Base-by-base conservation (phyloP, 306 rosid species). In the Datisca glomerata region DNA sequence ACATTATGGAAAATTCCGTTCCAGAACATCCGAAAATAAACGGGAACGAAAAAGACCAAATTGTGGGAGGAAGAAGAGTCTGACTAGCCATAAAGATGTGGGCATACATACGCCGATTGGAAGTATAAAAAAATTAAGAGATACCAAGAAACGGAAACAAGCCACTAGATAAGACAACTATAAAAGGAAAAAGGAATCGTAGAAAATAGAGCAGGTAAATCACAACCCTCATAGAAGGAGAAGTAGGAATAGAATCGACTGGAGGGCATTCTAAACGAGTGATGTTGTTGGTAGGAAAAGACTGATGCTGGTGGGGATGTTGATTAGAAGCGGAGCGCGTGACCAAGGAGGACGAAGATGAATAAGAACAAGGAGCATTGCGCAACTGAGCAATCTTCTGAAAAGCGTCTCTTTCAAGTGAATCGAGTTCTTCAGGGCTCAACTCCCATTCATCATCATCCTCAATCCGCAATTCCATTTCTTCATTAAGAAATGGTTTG, bases 381-480 rank as follows among this genome's bases (percentile, higher is more conserved):
- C 21, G 52, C 28, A 52, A 61, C 21, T 72, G 93, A 60, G 95
- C 73, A 55, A 83, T 68, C 45, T 83, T 83, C 64, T 69, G 73
- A 9, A 74, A 57, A 56, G 97, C 95, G 32, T 89, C 81, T 61
- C 78, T 61, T 71, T 89, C 97, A 21, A 89, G 81, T 16, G 77
- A 69, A 64, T 89, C 97, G 7, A 89, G 63, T 64, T 83, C 86
- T 44, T 80, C 95, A 2, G 71, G 70, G 29, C 83, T 89, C 38
- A 89, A 48, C 23, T 67, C 80, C 94, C 91, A 81, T 24, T 60
- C 72, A 16, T 65, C 80, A 15, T 58, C 71, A 14, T 73, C 94
- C 0, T 65, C 78, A 12, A 31, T 31, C 36, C 7, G 9, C 37
- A 60, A 16, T 18, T 69, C 75, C 82, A 72, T 79, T n/a, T 8